A percentile compares a stretch with the other conserved stretches of the same genome.
These are phyloP conservation scores for Fusarium burgessii DNA, from an alignment of 2,329 filamentous ascomycete genomes.

Conservation along the genomic window DNA sequence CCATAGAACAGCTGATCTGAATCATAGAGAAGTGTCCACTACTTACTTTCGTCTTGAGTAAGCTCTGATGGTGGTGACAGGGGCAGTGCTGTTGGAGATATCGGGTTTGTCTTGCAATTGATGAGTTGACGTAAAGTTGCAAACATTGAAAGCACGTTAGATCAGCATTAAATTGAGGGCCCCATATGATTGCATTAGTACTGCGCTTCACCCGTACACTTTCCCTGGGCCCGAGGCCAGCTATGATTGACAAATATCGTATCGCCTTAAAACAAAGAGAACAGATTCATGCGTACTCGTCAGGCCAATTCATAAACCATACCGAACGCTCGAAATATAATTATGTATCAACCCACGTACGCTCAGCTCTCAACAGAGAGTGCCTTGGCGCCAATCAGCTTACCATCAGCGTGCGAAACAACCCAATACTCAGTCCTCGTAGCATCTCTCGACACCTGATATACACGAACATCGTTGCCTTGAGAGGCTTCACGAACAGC, in stretches of 20 bases:
- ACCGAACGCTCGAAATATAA: constrained; percentile 1
- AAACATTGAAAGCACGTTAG: no score
- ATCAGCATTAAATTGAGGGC: no score
- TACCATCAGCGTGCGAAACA: constrained; percentile 71
- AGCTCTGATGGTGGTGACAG: not conserved
- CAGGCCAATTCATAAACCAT: not conserved
- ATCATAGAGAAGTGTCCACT: no score
- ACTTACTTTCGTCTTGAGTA: not conserved
- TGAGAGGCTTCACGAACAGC: constrained; percentile 74
- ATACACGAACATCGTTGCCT: constrained; percentile 79
- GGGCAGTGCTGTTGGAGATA: not conserved
- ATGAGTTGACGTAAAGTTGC: no score
- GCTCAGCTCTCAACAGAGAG: constrained; percentile 73
- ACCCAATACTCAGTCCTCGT: constrained; percentile 84
- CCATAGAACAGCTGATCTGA: no score
- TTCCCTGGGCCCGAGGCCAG: not conserved
- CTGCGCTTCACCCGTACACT: not conserved
- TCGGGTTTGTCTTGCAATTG: not conserved
- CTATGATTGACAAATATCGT: not conserved
- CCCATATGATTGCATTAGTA: not conserved
- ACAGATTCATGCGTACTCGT: not conserved
- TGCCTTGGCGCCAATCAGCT: constrained; percentile 82
- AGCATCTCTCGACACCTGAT: constrained; percentile 72
- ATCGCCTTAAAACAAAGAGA: not conserved
- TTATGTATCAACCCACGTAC: not conserved